Base-by-base conservation (phyloP, 441 rosid genomes). In the Croton laevigatus region DNA sequence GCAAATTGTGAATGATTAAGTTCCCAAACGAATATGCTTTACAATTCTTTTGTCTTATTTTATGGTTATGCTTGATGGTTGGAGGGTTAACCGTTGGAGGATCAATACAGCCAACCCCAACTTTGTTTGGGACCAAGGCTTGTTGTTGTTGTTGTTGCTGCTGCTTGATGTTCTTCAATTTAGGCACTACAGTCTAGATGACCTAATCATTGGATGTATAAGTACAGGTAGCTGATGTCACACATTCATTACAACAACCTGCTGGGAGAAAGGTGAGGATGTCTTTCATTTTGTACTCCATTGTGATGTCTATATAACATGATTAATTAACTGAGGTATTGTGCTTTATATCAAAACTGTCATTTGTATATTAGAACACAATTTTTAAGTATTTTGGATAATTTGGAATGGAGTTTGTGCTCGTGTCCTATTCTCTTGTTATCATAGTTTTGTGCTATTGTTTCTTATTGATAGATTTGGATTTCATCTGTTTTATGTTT, bases 161-260 rank as follows among this genome's bases (percentile, higher is more conserved):
- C n/a, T 46, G 48, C 36, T 70, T 62, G 19, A 36, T 60, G 17
- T 65, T 44, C 32, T 73, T 40, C 12, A 51, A 69, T 44, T 34
- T 60, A 62, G n/a, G 6, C 58, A 45, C 6, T 46, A 27, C 63
- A 58, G 70, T 57, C 46, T 57, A 34, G 8, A 60, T 53, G 37
- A 38, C 20, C 45, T 58, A 36, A 16, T 22, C 23, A 40, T 22
- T 71, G 36, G 72, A 34, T 68, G 48, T 70, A 78, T 79, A 61
- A 46, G 59, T 71, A 40, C 88, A 93, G 98, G 96, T 92, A 9
- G 98, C 99, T 59, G 99, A 94, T 81, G 73, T 94, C 59, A 94
- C 98, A 42, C 98, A 94, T 82, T 86, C 99, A 40, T 81, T 94
- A 38, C 99, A 92, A 75, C 98, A 92, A 82, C 99, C 99, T 75